Percentiles rank a stretch among this genome's conserved stretches.
phyloP scores from a whole-genome alignment of 371 early-diverging fungal species.

The Amoeboaphelidium protococcarum region DNA sequence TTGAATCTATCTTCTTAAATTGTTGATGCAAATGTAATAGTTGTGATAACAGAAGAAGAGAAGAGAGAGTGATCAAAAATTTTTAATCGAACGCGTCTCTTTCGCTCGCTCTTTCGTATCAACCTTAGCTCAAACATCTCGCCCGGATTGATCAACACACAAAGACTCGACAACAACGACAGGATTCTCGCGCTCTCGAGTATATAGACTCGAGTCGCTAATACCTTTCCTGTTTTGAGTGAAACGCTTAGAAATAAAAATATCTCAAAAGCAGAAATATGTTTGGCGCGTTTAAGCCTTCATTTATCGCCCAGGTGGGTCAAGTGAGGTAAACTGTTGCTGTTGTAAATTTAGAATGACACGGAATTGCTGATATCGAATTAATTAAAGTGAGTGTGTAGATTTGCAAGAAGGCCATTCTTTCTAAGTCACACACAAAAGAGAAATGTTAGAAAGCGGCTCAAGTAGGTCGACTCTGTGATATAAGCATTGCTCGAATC shows the following conservation, averaged over 20 bases:
- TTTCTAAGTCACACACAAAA: neutral
- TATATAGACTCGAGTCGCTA: no score
- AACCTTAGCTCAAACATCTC: no score
- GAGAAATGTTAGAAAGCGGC: neutral
- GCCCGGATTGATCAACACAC: no score
- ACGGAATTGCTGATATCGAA: no score
- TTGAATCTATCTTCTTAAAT: neutral
- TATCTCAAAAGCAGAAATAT: no score
- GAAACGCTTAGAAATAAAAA: no score
- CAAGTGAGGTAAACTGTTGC: neutral
- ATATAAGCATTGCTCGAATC: neutral
- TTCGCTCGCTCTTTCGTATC: neutral
- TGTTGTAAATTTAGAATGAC: no score
- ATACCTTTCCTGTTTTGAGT: no score
- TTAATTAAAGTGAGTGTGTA: neutral
- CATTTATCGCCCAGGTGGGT: neutral
- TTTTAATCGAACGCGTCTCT: neutral
- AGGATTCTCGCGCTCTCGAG: neutral
- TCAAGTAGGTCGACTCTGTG: neutral
- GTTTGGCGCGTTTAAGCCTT: no score
- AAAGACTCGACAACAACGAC: no score
- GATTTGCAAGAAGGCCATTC: neutral
- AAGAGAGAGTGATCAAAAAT: neutral
- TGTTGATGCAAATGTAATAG: no score
- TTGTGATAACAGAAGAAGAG: neutral